phyloP scores from a whole-genome alignment of 192 early-diverging fungal species.

The Dissophora globulifera region DNA sequence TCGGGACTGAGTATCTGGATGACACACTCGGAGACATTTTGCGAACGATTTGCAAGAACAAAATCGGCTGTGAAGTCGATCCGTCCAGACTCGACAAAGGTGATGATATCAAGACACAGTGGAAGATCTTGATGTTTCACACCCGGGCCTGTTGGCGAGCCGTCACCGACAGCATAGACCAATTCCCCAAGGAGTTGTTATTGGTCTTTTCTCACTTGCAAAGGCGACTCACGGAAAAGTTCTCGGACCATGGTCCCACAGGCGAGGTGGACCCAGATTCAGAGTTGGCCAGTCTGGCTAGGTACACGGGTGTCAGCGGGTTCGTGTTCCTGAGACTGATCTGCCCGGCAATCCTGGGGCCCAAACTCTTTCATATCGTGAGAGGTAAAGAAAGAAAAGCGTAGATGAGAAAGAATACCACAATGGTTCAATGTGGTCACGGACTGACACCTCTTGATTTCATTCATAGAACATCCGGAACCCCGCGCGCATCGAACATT shows the following conservation, averaged over 20 bases:
- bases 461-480: constrained; percentile 69
- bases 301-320: constrained; percentile 59
- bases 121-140: constrained; percentile 44
- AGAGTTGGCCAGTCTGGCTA: constrained; percentile 23
- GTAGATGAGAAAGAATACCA: too few species aligned
- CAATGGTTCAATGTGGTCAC: too few species aligned
- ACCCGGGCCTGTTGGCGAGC: constrained; percentile 62
- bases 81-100: constrained; percentile 55
- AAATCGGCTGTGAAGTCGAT: constrained; percentile 73
- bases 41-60: constrained; percentile 60
- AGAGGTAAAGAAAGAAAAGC: constrained; percentile 50
- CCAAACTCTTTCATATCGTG: constrained; percentile 78
- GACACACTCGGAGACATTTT: constrained; percentile 72
- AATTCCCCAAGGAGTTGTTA: constrained; percentile 65
- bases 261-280: constrained; percentile 57
- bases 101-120: constrained; percentile 25
- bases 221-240: constrained; percentile 53
- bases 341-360: constrained; percentile 78
- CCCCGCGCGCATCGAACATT: constrained; percentile 66
- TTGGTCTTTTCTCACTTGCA: constrained; percentile 59
- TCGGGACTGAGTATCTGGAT: constrained; percentile 70
- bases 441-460: too few species aligned
- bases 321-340: constrained; percentile 78
- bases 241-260: constrained; percentile 28
- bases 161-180: constrained; percentile 59